Percentiles rank a stretch among this genome's conserved stretches.
These are phyloP conservation scores for Euphorbia tirucalli DNA, from an alignment of 345 rosid species.

Conservation along the genomic window DNA sequence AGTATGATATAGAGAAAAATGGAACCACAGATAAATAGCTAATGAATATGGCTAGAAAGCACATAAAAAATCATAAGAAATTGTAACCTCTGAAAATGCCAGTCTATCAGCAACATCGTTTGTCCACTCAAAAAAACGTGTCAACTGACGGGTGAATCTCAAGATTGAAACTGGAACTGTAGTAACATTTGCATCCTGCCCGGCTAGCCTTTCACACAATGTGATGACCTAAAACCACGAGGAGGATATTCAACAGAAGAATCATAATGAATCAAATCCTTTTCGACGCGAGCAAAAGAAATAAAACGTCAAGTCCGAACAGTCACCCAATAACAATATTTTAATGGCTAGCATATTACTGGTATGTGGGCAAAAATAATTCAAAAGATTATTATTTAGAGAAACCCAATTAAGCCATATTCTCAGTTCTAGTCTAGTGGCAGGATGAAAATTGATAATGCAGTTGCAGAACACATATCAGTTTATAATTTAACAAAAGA, in stretches of 20 bases:
- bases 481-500: neutral
- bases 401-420: neutral
- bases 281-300: neutral
- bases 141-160: slow-evolving; percentile 74
- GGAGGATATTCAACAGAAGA: slow-evolving; percentile 3
- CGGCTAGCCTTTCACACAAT: slow-evolving; percentile 91
- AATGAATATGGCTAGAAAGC: neutral
- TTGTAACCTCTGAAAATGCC: slow-evolving; percentile 87
- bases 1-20: neutral
- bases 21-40: neutral
- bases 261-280: neutral
- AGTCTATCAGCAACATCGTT: slow-evolving; percentile 92
- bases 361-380: neutral
- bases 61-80: neutral
- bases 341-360: neutral
- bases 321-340: neutral
- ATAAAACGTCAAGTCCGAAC: neutral
- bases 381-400: neutral
- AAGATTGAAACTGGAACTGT: slow-evolving; percentile 85
- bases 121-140: slow-evolving; percentile 88
- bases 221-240: slow-evolving; percentile 67
- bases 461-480: slow-evolving; percentile 2
- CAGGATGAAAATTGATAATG: neutral
- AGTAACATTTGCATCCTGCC: slow-evolving; percentile 97
- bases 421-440: neutral